phyloP scores from a whole-genome alignment of 305 asterid species.

The Fraxinus angustifolia region DNA sequence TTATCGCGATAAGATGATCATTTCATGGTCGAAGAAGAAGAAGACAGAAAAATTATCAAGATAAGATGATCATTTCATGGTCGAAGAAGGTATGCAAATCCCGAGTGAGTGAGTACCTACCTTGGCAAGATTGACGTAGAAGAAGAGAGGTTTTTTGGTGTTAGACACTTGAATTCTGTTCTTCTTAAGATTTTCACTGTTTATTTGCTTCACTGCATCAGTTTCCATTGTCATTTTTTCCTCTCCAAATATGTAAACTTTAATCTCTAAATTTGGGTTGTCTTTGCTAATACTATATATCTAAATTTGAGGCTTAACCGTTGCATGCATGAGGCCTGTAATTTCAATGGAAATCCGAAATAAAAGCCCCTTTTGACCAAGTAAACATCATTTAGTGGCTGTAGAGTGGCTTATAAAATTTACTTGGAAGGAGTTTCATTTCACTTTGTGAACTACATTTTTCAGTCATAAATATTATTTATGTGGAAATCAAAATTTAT shows the following conservation, averaged over 20 bases:
- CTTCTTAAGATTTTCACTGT: conserved; percentile 38
- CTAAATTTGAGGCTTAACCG: background rate
- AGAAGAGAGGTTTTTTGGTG: conserved; percentile 82
- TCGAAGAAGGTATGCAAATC: background rate
- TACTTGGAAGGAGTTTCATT: background rate
- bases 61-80: background rate
- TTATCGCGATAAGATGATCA: background rate
- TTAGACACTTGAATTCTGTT: conserved; percentile 81
- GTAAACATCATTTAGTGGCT: conserved; percentile 33
- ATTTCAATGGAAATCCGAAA: conserved; percentile 26
- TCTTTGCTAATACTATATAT: background rate
- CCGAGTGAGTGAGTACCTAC: conserved; percentile 14
- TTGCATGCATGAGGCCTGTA: background rate
- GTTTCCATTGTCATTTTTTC: conserved; percentile 45
- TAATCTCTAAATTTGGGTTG: background rate
- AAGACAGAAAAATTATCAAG: too few relatives aligned
- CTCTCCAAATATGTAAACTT: background rate
- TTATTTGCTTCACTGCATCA: conserved; percentile 23
- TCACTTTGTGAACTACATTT: background rate
- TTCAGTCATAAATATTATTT: background rate
- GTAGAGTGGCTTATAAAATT: background rate
- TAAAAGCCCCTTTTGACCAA: conserved; percentile 36
- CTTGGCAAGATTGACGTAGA: conserved; percentile 82
- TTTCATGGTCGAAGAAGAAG: background rate
- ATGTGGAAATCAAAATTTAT: background rate